Base-by-base conservation (phyloP, 495 filamentous ascomycete genomes). In the Penicillium cosmopolitanum region DNA sequence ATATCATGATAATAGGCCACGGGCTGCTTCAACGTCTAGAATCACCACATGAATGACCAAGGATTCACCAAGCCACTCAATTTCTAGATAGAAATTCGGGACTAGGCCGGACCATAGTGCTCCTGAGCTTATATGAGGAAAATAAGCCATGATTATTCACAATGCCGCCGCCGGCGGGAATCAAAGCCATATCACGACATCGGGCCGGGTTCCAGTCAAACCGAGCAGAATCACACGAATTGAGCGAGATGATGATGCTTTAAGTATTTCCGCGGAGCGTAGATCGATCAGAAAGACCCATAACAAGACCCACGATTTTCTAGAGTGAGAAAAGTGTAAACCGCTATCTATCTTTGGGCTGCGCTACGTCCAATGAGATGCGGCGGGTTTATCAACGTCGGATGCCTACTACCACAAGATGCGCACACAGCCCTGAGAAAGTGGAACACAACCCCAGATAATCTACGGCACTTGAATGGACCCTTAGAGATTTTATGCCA, bases 261-360 rank as follows among this genome's bases (percentile, higher is more conserved):
- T 52, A 66, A 55, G 19, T 68, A 68, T 66, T 58, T 69, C 66
- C 66, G 66, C 66, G 66, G 66, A 67, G 57, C 10, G 60, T 25
- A 53, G 56, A 65, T 60, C 46, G 50, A 62, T 46, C 35, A 47
- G 35, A 50, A 25, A 4, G 25, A 48, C 44, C 64, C 57, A 35
- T 52, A n/a, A 13, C 16, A 4, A 33, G 16, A 23, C n/a, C 34
- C 50, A 52, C 18, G 7, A 18, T 38, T 36, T 11, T n/a, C 28
- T 36, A 5, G 5, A 48, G 28, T n/a, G 18, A 52, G 28, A 3
- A 38, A 34, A 52, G 46, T 28, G 19, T 28, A 28, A 28, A 25
- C 51, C 43, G 21, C 46, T 60, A 16, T 33, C 61, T 66, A 66
- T 69, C 64, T 53, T 52, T 50, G 13, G 18, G 12, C 7, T 10